phyloP scores from a whole-genome alignment of 2,329 filamentous ascomycete genomes.

The Trichoderma atroviride region DNA sequence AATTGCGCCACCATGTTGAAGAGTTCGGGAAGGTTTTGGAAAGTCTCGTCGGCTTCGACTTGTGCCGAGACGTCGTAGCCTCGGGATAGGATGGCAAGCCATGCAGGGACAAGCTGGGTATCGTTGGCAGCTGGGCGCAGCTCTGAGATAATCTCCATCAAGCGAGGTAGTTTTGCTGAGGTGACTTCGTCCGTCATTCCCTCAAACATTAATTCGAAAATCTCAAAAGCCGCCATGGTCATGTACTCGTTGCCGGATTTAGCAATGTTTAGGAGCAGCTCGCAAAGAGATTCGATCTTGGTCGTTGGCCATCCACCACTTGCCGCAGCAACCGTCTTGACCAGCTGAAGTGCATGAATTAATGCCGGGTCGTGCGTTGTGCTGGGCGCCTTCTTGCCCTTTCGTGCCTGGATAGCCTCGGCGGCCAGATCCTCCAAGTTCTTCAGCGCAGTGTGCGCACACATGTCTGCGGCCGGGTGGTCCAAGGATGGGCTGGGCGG shows the following conservation, averaged over 20 bases:
- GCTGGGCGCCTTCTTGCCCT: slow-evolving; percentile 62
- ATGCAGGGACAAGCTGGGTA: slow-evolving; percentile 89
- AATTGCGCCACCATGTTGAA: slow-evolving; percentile 81
- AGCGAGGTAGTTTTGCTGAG: slow-evolving; percentile 82
- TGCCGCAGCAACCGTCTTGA: slow-evolving; percentile 84
- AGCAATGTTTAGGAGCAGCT: slow-evolving; percentile 85
- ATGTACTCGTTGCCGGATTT: slow-evolving; percentile 91
- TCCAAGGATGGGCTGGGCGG: slow-evolving; percentile 91
- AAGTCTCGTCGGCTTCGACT: slow-evolving; percentile 86
- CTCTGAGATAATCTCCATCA: slow-evolving; percentile 90
- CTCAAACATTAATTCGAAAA: slow-evolving; percentile 95
- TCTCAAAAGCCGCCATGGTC: slow-evolving; percentile 94
- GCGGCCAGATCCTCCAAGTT: slow-evolving; percentile 74
- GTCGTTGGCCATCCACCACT: slow-evolving; percentile 95
- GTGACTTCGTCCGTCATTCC: slow-evolving; percentile 87
- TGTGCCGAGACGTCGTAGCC: slow-evolving; percentile 94
- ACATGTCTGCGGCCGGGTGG: slow-evolving; percentile 94
- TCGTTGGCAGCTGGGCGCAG: slow-evolving; percentile 90
- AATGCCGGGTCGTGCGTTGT: slow-evolving; percentile 75
- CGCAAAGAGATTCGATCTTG: slow-evolving; percentile 91
- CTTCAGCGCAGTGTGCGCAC: slow-evolving; percentile 84
- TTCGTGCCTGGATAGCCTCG: slow-evolving; percentile 64
- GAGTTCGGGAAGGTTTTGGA: slow-evolving; percentile 82
- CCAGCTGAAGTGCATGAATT: slow-evolving; percentile 88
- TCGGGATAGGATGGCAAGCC: slow-evolving; percentile 93